phyloP scores from a whole-genome alignment of 495 filamentous ascomycete genomes.

The Stereocaulon alpinum region DNA sequence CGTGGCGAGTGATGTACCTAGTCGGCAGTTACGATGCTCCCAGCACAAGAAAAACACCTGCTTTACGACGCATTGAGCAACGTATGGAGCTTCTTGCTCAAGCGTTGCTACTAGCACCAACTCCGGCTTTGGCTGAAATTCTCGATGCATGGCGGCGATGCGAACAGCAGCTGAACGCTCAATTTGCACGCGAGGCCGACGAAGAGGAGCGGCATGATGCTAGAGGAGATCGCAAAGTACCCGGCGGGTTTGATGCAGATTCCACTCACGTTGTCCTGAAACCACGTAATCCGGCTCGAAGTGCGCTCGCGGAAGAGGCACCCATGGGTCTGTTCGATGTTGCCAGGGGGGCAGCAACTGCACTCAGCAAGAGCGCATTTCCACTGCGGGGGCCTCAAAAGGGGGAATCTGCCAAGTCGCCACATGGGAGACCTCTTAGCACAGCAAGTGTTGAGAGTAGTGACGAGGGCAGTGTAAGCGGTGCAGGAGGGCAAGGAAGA shows the following conservation, averaged over 20 bases:
- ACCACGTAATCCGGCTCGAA: constrained; percentile 30
- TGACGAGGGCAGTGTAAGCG: constrained; percentile 26
- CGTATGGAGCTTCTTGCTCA: constrained; percentile 85
- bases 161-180: constrained; percentile 70
- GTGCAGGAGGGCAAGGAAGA: constrained; percentile 36
- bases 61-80: constrained; percentile 60
- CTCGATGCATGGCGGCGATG: constrained; percentile 73
- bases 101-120: constrained; percentile 70
- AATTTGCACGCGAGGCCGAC: constrained; percentile 59
- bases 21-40: constrained; percentile 59
- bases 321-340: constrained; percentile 94
- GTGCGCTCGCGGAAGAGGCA: constrained; percentile 52
- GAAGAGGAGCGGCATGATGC: constrained; percentile 66
- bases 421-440: constrained; percentile 14
- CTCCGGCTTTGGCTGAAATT: constrained; percentile 71
- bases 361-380: constrained; percentile 55
- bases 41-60: constrained; percentile 35
- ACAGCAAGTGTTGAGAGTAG: constrained; percentile 20
- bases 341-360: constrained; percentile 68
- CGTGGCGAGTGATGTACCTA: constrained; percentile 86
- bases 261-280: constrained; percentile 29
- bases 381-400: constrained; percentile 30
- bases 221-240: constrained; percentile 53
- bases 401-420: neutral
- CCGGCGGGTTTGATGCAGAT: constrained; percentile 49